These are phyloP conservation scores for Aspergillus leporis DNA, from an alignment of 495 filamentous ascomycete genomes.

Conservation along the genomic window DNA sequence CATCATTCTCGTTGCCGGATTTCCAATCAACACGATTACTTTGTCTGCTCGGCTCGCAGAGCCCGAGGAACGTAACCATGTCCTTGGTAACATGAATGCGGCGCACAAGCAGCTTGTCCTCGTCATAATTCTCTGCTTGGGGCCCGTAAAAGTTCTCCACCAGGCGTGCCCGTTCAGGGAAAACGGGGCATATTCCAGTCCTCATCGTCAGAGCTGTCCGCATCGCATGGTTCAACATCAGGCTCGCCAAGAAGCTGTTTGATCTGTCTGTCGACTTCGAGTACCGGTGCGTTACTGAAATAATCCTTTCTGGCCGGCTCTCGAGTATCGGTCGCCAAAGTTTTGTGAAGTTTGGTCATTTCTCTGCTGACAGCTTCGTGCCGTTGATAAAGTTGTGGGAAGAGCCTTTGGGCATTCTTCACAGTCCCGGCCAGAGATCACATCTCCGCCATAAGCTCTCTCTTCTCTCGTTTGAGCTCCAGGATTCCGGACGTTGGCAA, in stretches of 20 bases:
- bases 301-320: slow-evolving; percentile 32
- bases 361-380: slow-evolving; percentile 24
- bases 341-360: slow-evolving; percentile 26
- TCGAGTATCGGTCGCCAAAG: slow-evolving; percentile 20
- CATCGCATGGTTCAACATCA: slow-evolving; percentile 19
- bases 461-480: slow-evolving; percentile 28
- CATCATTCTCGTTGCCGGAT: slow-evolving; percentile 15
- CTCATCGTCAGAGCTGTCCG: slow-evolving; percentile 20
- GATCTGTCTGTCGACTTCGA: slow-evolving; percentile 31
- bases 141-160: slow-evolving; percentile 32
- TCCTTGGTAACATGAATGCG: slow-evolving; percentile 34
- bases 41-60: slow-evolving; percentile 25
- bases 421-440: slow-evolving; percentile 28
- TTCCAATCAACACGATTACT: slow-evolving; percentile 28
- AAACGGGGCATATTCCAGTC: slow-evolving; percentile 26
- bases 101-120: slow-evolving; percentile 27
- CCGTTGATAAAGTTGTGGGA: slow-evolving; percentile 28
- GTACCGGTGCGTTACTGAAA: slow-evolving; percentile 27
- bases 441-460: slow-evolving; percentile 32
- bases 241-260: slow-evolving; percentile 26
- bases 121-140: slow-evolving; percentile 26
- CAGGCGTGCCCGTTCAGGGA: slow-evolving; percentile 26
- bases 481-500: slow-evolving; percentile 23
- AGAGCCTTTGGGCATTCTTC: slow-evolving; percentile 21
- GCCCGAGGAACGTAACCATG: slow-evolving; percentile 23